Conservation (phyloP, 257 asterid species). For the Rubia yunnanensis region DNA sequence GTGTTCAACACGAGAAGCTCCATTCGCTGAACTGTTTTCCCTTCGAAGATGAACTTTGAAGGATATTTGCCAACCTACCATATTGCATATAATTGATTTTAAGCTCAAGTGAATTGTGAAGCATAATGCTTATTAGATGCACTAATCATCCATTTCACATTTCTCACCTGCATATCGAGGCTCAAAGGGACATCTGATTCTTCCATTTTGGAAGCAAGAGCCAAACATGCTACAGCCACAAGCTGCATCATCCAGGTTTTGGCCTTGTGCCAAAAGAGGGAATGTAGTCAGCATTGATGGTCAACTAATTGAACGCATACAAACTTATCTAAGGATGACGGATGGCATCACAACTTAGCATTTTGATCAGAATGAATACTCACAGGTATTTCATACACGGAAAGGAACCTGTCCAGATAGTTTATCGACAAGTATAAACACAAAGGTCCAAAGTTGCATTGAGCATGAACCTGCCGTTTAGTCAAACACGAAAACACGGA, state of each 20-base stretch:
- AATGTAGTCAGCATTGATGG: conserved; percentile 12
- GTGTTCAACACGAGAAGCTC: conserved; percentile 38
- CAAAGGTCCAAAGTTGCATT: conserved; percentile 35
- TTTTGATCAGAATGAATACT: conserved; percentile 9
- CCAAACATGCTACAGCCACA: conserved; percentile 34
- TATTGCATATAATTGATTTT: conserved; percentile 12
- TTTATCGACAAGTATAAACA: conserved; percentile 29
- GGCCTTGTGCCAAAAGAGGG: conserved; percentile 13
- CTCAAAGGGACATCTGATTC: conserved; percentile 33
- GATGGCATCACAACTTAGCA: not conserved
- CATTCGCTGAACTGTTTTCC: conserved; percentile 35
- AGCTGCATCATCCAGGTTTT: conserved; percentile 37
- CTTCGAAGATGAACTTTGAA: conserved; percentile 23
- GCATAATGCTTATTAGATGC: not conserved
- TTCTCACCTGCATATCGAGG: conserved; percentile 33
- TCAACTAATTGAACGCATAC: not conserved
- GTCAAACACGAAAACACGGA: not conserved
- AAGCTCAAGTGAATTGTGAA: not conserved
- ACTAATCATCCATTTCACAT: not conserved
- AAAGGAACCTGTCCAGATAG: conserved; percentile 40
- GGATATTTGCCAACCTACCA: conserved; percentile 19
- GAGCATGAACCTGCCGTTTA: conserved; percentile 25
- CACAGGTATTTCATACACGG: conserved; percentile 36
- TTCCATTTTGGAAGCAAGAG: conserved; percentile 43
- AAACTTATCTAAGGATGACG: not conserved